phyloP scores from a whole-genome alignment of 2,329 filamentous ascomycete species.

The Lachnum nothofagi region DNA sequence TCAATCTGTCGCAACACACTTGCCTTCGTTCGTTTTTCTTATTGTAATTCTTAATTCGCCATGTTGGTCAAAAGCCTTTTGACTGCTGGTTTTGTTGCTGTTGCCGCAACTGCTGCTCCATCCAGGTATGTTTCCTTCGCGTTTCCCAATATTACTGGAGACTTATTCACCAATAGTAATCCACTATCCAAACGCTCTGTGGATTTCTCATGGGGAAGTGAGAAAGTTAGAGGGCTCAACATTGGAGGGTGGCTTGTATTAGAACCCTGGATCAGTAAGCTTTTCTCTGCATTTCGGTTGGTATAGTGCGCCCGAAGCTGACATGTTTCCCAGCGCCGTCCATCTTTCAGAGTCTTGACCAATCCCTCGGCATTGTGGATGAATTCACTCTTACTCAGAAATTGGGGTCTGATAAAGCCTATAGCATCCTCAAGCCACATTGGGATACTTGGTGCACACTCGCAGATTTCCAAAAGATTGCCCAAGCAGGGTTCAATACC shows the following conservation, averaged over 20 bases:
- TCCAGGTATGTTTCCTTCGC: conserved; percentile 1
- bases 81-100: conserved; percentile 13
- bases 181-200: conserved; percentile 28
- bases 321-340: conserved; percentile 39
- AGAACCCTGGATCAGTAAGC: conserved; percentile 11
- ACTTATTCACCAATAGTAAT: conserved; percentile 4
- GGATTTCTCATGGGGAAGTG: conserved; percentile 44
- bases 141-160: not conserved
- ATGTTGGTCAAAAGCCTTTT: conserved; percentile 19
- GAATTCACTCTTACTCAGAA: conserved; percentile 36
- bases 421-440: conserved; percentile 49
- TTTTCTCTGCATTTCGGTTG: not conserved
- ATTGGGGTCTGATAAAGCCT: conserved; percentile 42
- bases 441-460: conserved; percentile 32
- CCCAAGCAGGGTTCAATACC: conserved; percentile 51
- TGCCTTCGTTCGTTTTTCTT: conserved; percentile 1
- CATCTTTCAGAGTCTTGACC: conserved; percentile 40
- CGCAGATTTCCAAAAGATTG: conserved; percentile 52
- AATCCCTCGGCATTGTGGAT: conserved; percentile 31
- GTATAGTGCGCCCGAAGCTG: not conserved
- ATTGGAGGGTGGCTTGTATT: conserved; percentile 35
- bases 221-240: conserved; percentile 41
- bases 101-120: conserved; percentile 10
- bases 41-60: conserved; percentile 6
- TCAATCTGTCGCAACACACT: conserved; percentile 3